A percentile compares a stretch with the other conserved stretches of the same genome.
These are phyloP conservation scores for Yarrowia sp. DNA, from an alignment of 805 yeast genomes.

Conservation along the genomic window DNA sequence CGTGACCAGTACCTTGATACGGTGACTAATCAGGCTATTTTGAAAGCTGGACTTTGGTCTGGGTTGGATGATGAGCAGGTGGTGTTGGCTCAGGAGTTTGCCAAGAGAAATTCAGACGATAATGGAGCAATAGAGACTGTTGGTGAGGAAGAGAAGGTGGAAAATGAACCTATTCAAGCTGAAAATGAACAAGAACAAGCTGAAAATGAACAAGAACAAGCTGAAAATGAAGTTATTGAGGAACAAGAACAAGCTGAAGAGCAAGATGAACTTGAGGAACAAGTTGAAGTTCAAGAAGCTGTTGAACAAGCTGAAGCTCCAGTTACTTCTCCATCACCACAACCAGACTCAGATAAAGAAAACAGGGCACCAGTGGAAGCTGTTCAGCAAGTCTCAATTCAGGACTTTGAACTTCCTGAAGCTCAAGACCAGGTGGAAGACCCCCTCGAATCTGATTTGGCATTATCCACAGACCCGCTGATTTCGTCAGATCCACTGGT, in stretches of 20 bases:
- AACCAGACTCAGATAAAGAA: conserved; percentile 5
- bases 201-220: neutral
- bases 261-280: neutral
- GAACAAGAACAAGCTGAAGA: neutral
- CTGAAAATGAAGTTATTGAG: neutral
- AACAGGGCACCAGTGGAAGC: neutral
- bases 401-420: neutral
- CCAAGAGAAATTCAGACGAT: too few species aligned
- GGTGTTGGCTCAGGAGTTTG: neutral
- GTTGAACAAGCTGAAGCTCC: neutral
- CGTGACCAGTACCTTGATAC: conserved; percentile 23
- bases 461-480: neutral
- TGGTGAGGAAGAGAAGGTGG: neutral
- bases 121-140: too few species aligned
- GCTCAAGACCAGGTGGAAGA: neutral
- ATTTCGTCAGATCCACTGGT: neutral
- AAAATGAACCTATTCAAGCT: too few species aligned
- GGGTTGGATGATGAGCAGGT: conserved; percentile 18
- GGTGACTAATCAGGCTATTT: conserved; percentile 1
- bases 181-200: too few species aligned
- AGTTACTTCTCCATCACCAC: neutral
- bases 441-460: neutral
- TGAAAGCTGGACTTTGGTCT: conserved; percentile 3
- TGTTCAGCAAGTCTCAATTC: neutral
- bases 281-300: neutral